Conservation (phyloP, 495 filamentous ascomycete species). For the Baudoinia panamericana region DNA sequence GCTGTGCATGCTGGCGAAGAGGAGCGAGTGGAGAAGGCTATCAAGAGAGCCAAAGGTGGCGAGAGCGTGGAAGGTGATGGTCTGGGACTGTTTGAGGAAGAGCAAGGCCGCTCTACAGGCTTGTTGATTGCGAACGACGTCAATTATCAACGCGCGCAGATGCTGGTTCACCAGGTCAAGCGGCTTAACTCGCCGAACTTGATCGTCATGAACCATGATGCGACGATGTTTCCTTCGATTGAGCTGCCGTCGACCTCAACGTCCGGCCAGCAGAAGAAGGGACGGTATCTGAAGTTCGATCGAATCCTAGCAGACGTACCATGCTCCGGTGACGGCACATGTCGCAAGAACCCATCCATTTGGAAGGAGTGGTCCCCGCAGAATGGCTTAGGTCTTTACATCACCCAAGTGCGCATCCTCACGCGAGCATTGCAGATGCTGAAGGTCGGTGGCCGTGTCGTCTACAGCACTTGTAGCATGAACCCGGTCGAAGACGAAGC, state of each 20-base stretch:
- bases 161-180: conserved; percentile 96
- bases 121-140: conserved; percentile 88
- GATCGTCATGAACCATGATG: conserved; percentile 96
- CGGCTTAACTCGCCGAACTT: conserved; percentile 90
- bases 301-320: conserved; percentile 93
- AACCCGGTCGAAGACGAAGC: conserved; percentile 96
- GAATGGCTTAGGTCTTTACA: conserved; percentile 71
- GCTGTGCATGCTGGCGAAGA: conserved; percentile 89
- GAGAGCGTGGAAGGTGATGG: conserved; percentile 22
- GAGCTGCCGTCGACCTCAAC: conserved; percentile 44
- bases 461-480: conserved; percentile 97
- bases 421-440: conserved; percentile 92
- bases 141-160: conserved; percentile 88
- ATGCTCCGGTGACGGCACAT: conserved; percentile 88
- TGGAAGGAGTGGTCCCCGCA: conserved; percentile 89
- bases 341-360: conserved; percentile 76
- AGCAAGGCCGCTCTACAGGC: conserved; percentile 78
- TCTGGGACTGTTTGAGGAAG: conserved; percentile 42
- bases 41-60: conserved; percentile 8
- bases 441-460: conserved; percentile 82
- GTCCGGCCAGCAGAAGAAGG: conserved; percentile 40
- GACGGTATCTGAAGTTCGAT: conserved; percentile 82
- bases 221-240: conserved; percentile 86
- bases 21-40: conserved; percentile 50
- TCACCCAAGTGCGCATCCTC: conserved; percentile 76